Evolutionary conservation across 768 basidiomycete species (phyloP).

Genomic region (Boletus tylopilopsis): DNA sequence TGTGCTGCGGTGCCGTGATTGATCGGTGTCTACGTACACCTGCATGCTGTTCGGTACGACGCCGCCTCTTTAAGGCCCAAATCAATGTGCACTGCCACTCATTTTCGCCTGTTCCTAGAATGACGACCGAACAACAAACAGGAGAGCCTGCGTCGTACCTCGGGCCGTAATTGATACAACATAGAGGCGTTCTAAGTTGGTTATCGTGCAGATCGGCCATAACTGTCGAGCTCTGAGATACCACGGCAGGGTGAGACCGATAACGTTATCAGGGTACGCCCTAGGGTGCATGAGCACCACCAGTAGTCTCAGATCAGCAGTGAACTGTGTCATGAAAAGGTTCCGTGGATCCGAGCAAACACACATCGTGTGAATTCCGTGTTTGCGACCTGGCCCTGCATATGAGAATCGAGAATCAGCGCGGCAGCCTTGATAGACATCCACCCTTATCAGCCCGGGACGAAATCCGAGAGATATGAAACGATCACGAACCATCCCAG

Average conservation of each 20-base stretch:
- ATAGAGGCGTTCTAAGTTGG: not conserved
- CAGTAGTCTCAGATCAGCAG: not conserved
- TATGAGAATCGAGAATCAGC: conserved; percentile 8
- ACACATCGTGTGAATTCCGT: conserved; percentile 12
- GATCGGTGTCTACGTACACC: conserved; percentile 10
- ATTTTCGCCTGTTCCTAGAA: not conserved
- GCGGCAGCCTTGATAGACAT: not conserved
- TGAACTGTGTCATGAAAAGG: not conserved
- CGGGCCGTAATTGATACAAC: not conserved
- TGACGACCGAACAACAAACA: not conserved
- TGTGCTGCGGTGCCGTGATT: conserved; percentile 16
- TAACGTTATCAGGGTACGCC: conserved; percentile 1
- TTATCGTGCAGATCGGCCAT: not conserved
- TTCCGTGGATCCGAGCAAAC: conserved; percentile 8
- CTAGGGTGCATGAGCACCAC: not conserved
- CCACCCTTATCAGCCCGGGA: conserved; percentile 4
- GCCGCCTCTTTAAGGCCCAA: conserved; percentile 13
- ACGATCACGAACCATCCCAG: not conserved
- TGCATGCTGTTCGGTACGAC: conserved; percentile 12
- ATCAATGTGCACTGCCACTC: conserved; percentile 22
- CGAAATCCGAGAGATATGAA: conserved; percentile 1
- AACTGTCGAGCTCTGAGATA: not conserved
- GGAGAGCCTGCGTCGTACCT: not conserved
- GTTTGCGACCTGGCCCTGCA: not conserved
- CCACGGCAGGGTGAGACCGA: not conserved